Base-by-base conservation (phyloP, 306 rosid genomes). In the Cyclanthera cordifolia region DNA sequence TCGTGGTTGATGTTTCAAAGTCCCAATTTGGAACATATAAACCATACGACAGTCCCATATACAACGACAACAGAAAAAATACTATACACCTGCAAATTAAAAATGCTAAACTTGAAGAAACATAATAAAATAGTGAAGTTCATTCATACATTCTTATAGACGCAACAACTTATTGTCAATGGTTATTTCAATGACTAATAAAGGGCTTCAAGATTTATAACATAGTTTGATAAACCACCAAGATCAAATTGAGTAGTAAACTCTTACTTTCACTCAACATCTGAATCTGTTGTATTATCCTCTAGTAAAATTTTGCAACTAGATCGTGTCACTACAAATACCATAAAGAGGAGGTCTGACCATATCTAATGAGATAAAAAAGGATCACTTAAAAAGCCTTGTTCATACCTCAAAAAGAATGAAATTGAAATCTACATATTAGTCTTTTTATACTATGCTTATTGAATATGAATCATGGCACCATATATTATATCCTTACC, bases 11-110 rank as follows among this genome's bases (percentile, higher is more conserved):
- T 54, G 51, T 79, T 59, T 71, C 61, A 43, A 92, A 89, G 67
- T 92, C 85, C 97, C 97, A 92, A 84, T 92, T 92, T 53, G 97
- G 95, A 66, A 92, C 97, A 69, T 85, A 87, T 27, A 92, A 66
- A 71, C 95, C 95, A 80, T 89, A 84, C 27, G 79, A 73, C 57
- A 92, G 74, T 65, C 77, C 91, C 9, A 83, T 67, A 79, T 92
- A 85, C 70, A 87, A 55, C 15, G 90, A 85, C 78, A 84, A 79
- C 78, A 92, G 75, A 34, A 77, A 75, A 74, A 80, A 57, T 11
- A 79, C 78, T 61, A 76, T 32, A 76, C 82, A 79, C 97, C 97
- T 92, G 78, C 56, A 66, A 72, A 50, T 46, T 32, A 2, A 69
- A 67, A 20, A 53, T 55, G 70, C 67, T 19, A 37, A 34, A 55